phyloP scores from a whole-genome alignment of 1,139 yeast species.

The Hyphopichia fennica region DNA sequence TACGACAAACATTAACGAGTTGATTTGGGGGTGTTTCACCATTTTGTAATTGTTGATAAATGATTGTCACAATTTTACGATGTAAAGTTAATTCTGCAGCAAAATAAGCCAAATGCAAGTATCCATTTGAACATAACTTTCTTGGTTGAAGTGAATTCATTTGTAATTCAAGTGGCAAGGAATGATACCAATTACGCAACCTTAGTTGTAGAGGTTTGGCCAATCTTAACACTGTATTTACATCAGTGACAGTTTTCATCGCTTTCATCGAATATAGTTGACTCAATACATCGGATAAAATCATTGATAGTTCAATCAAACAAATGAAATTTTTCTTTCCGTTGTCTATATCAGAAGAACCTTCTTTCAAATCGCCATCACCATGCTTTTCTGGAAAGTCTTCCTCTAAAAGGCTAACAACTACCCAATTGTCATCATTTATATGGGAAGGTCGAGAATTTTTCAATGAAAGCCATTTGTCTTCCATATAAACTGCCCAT shows the following conservation, averaged over 20 bases:
- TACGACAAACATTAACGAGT: conserved; percentile 65
- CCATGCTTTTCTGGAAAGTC: conserved; percentile 73
- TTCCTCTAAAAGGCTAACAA: conserved; percentile 59
- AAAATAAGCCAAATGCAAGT: conserved; percentile 79
- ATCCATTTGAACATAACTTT: conserved; percentile 67
- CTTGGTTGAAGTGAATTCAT: conserved; percentile 63
- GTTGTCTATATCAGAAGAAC: conserved; percentile 67
- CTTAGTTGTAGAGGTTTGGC: conserved; percentile 87
- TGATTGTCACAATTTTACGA: conserved; percentile 68
- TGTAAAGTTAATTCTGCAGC: conserved; percentile 86
- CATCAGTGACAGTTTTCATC: conserved; percentile 52
- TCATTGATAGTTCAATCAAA: conserved; percentile 65
- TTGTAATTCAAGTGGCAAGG: conserved; percentile 68
- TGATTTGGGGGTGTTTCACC: conserved; percentile 55
- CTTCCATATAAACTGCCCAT: conserved; percentile 91
- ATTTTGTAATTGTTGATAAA: conserved; percentile 41
- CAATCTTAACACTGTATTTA: conserved; percentile 63
- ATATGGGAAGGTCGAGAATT: conserved; percentile 83
- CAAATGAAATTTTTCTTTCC: conserved; percentile 73
- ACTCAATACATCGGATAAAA: conserved; percentile 70
- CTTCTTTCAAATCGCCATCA: conserved; percentile 58
- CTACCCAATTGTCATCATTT: conserved; percentile 68
- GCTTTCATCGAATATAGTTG: conserved; percentile 72
- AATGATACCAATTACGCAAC: conserved; percentile 81
- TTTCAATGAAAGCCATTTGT: conserved; percentile 79